These are phyloP conservation scores for Hypoxylon rubiginosum DNA, from an alignment of 2,329 filamentous ascomycete species.

Conservation along the genomic window DNA sequence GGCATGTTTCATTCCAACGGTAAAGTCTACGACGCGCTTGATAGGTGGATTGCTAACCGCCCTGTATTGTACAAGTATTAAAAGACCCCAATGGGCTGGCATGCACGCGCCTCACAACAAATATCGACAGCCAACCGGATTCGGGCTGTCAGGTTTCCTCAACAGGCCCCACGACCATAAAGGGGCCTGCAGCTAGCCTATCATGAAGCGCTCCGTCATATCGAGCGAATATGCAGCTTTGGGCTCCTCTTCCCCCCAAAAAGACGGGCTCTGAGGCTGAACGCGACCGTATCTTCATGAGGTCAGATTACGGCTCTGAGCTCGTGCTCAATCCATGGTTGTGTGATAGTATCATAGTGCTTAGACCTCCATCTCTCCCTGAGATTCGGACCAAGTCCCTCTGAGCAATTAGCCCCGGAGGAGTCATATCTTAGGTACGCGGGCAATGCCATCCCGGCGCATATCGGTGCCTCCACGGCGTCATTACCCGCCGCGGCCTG, in stretches of 20 bases:
- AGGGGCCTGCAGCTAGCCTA: constrained; percentile 37
- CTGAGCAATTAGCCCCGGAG: too few species aligned
- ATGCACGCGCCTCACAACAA: constrained; percentile 39
- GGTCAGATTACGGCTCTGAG: constrained; percentile 10
- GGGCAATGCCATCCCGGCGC: constrained; percentile 31
- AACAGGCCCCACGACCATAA: constrained; percentile 29
- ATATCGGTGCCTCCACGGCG: constrained; percentile 26
- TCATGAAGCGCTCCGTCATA: constrained; percentile 23
- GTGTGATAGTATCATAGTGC: not conserved
- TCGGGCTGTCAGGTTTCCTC: constrained; percentile 14
- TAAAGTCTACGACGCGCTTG: not conserved
- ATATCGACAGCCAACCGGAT: constrained; percentile 30
- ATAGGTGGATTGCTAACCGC: constrained; percentile 18
- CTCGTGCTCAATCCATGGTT: constrained; percentile 4
- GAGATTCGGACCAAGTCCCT: constrained; percentile 1
- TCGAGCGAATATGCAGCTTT: constrained; percentile 24
- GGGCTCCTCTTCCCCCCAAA: constrained; percentile 9
- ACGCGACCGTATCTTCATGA: constrained; percentile 4
- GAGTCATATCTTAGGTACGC: too few species aligned
- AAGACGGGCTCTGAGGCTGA: constrained; percentile 15
- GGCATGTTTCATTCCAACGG: not conserved
- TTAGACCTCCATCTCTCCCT: not conserved
- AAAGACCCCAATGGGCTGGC: constrained; percentile 16
- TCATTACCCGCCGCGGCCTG: constrained; percentile 27
- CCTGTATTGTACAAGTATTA: too few species aligned